Evolutionary conservation across 495 filamentous ascomycete species (phyloP).

Genomic region (Penicillium manginii): DNA sequence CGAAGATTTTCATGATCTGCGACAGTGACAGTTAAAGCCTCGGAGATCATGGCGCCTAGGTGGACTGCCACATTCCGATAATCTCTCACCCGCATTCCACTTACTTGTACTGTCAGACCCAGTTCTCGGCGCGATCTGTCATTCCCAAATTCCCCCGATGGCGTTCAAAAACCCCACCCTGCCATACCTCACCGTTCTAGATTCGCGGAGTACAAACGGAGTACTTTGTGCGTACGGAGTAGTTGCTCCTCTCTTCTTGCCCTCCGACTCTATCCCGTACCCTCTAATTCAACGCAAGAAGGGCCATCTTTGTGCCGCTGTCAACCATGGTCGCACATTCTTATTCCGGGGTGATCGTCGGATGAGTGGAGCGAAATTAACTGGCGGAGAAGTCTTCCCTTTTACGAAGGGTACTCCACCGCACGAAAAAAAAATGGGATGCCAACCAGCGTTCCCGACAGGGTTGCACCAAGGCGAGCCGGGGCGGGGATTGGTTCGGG

Average conservation of each 20-base stretch:
- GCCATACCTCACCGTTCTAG: background rate
- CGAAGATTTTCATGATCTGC: background rate
- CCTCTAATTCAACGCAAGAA: background rate
- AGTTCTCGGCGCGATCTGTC: conserved; percentile 10
- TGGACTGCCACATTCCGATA: conserved; percentile 5
- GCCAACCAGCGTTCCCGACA: background rate
- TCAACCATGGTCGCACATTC: conserved; percentile 5
- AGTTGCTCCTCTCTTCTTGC: background rate
- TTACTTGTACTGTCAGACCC: background rate
- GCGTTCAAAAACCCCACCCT: background rate
- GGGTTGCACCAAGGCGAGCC: background rate
- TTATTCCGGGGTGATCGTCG: conserved; percentile 21
- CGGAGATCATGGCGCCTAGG: background rate
- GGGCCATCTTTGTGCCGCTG: conserved; percentile 4
- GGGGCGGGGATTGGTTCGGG: background rate
- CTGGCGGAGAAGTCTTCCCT: conserved; percentile 1
- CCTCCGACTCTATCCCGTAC: no score
- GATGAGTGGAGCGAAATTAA: conserved; percentile 12
- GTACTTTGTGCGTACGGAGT: background rate
- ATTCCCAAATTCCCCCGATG: conserved; percentile 6
- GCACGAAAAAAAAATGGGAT: conserved; percentile 7
- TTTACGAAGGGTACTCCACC: background rate
- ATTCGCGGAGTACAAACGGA: background rate
- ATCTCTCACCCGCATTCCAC: conserved; percentile 3
- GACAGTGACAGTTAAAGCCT: conserved; percentile 6